Evolutionary conservation across 139 green algal genomes (phyloP), one percentile per base, ranked within the genome.

Genomic region (Chlorella vulgaris): DNA sequence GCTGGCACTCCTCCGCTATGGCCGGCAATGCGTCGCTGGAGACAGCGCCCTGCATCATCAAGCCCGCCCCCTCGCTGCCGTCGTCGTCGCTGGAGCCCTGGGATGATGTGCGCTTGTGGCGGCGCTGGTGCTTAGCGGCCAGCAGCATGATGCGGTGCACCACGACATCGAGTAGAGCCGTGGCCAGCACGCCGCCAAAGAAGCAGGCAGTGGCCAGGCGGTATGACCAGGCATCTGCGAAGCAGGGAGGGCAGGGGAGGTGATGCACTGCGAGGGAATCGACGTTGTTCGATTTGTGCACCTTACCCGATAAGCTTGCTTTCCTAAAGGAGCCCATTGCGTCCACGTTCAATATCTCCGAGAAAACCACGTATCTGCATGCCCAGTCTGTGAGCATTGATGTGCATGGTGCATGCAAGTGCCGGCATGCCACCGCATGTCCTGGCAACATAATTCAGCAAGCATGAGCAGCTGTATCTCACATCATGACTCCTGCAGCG

Each of bases 401-500:
- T 7, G 33, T 7, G 15, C 0, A 18, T 67, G 60, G 47, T 55
- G 47, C 47, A 15, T 10, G 47, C 47, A 24, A 55, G 47, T 55
- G 47, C 10, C 13, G 47, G 47, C 47, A 55, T 24, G 47, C 47
- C 47, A 55, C 47, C 47, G 13, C 15, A 55, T 55, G 47, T 15
- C 13, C 47, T 55, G 13, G n/a, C n/a, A n/a, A n/a, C n/a, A n/a
- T n/a, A 55, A 55, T 55, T 55, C 47, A 15, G 47, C 47, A 10
- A 55, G 13, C 10, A 55, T 55, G 13, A 10, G 47, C 15, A n/a
- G 47, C 47, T 55, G 15, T 31, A 1, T 7, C 70, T 78, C 84
- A 93, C 8, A 91, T 60, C 91, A 94, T 94, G 8, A 94, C 91
- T n/a, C 91, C 91, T 6, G 90, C 91, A 26, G 82, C 86, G 4